Conservation (phyloP, 2,329 filamentous ascomycete species). For the Fusarium ramigenum region DNA sequence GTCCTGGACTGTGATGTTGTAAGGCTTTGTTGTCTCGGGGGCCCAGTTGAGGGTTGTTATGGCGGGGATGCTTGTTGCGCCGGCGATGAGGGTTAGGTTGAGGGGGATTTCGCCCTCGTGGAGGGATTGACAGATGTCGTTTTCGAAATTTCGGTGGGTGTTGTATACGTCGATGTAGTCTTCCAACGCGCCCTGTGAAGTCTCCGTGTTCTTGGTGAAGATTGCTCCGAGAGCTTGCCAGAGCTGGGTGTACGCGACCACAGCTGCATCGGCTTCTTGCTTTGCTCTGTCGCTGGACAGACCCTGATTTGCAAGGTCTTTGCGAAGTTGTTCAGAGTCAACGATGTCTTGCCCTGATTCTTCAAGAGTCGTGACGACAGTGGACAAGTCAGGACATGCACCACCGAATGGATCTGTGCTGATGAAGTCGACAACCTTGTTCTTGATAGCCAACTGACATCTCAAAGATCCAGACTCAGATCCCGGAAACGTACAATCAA, state of each 20-base stretch:
- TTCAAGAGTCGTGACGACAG: slow-evolving; percentile 48
- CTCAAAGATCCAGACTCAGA: slow-evolving; percentile 41
- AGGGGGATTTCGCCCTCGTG: slow-evolving; percentile 46
- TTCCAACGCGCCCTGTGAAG: slow-evolving; percentile 40
- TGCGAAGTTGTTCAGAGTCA: slow-evolving; percentile 37
- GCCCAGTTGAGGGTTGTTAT: slow-evolving; percentile 46
- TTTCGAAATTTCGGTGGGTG: slow-evolving; percentile 41
- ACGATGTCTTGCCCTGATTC: slow-evolving; percentile 44
- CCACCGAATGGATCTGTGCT: slow-evolving; percentile 49
- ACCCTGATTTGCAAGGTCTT: slow-evolving; percentile 40
- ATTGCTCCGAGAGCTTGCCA: slow-evolving; percentile 46
- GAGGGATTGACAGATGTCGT: slow-evolving; percentile 49
- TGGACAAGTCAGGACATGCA: slow-evolving; percentile 48
- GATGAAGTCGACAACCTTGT: slow-evolving; percentile 47
- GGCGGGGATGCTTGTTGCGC: slow-evolving; percentile 41
- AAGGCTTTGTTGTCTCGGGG: slow-evolving; percentile 36
- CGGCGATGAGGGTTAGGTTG: slow-evolving; percentile 47
- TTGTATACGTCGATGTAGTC: slow-evolving; percentile 48
- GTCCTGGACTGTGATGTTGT: slow-evolving; percentile 50
- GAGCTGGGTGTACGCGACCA: slow-evolving; percentile 44
- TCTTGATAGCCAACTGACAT: slow-evolving; percentile 47
- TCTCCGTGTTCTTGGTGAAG: slow-evolving; percentile 39
- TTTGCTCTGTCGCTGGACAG: slow-evolving; percentile 26
- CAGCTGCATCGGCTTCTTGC: slow-evolving; percentile 40
- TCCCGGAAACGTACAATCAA: slow-evolving; percentile 50